Evolutionary conservation across 164 flowering plant species (phyloP), one percentile per base, ranked within the genome.

Genomic region (Umbilicus rupestris): DNA sequence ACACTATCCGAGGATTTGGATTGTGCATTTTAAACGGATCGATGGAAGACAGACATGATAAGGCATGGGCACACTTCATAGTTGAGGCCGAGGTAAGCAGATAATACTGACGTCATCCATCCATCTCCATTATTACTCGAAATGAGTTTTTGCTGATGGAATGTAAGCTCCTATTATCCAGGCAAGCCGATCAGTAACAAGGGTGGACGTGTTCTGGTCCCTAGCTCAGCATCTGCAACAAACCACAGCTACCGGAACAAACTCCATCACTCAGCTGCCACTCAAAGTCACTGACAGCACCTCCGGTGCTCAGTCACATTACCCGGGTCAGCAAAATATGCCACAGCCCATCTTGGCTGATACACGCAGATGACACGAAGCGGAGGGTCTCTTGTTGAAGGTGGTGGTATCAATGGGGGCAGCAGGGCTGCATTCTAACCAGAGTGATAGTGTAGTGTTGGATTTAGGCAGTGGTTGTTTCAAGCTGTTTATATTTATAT

Each of bases 101-200:
- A 35, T 63, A 24, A 9, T 10, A 20, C 17, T 63, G 12, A 35
- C 3, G 12, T 8, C 15, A 35, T 15, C 3, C 4, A 22, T 63
- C 45, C 22, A 11, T 37, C 30, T 41, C 30, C 66, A 41, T 19
- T 3, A 22, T 5, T 42, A 42, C 47, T 28, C 66, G 1, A 30
- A n/a, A 64, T 16, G 45, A 63, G 35, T 35, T 28, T n/a, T 1
- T 46, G 39, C 65, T 63, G 39, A 63, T 5, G 0, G 26, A 20
- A 10, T 17, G 3, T 20, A 31, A 28, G 30, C n/a, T n/a, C n/a
- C 19, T 28, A 31, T 66, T 24, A 41, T 79, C 22, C 89, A 94
- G 99, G 97, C 99, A 66, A 84, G 87, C 73, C 78, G 92, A 69
- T 96, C 92, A 41, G 82, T 92, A 3, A 88, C 96, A 33, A 90